Evolutionary conservation across 2,329 filamentous ascomycete genomes (phyloP).

Genomic region (Cryoendolithus antarcticus): DNA sequence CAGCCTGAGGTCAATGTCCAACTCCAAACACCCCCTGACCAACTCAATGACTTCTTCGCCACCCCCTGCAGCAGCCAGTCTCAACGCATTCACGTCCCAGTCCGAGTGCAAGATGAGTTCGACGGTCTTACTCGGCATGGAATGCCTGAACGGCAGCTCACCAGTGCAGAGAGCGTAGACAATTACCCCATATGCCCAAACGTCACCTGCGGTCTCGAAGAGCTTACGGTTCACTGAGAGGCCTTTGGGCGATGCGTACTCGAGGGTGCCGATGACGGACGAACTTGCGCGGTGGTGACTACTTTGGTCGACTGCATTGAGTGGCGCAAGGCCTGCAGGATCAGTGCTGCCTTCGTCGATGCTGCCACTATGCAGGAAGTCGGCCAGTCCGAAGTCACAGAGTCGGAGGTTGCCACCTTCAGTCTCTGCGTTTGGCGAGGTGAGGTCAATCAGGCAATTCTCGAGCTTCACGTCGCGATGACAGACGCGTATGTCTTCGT

Average conservation of each 20-base stretch:
- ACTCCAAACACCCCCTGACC: constrained; percentile 46
- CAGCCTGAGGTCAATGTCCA: constrained; percentile 44
- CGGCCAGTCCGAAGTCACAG: constrained; percentile 59
- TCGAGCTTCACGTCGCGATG: constrained; percentile 59
- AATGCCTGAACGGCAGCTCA: constrained; percentile 49
- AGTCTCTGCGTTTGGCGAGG: constrained; percentile 30
- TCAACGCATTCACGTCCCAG: constrained; percentile 43
- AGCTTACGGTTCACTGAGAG: constrained; percentile 31
- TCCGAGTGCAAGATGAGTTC: constrained; percentile 47
- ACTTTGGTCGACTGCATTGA: not conserved
- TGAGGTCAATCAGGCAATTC: constrained; percentile 52
- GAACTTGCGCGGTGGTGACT: constrained; percentile 10
- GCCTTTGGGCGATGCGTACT: constrained; percentile 39
- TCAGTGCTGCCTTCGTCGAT: constrained; percentile 7
- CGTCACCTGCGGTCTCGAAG: constrained; percentile 46
- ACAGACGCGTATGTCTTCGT: constrained; percentile 54
- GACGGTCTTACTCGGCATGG: constrained; percentile 45
- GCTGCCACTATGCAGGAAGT: constrained; percentile 47
- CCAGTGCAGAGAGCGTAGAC: constrained; percentile 50
- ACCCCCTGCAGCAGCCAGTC: constrained; percentile 27
- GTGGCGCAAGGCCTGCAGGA: not conserved
- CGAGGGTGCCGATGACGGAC: constrained; percentile 47
- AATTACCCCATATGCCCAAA: constrained; percentile 56
- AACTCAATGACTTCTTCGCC: constrained; percentile 41
- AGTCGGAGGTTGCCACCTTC: constrained; percentile 47